Conservation (phyloP, 1,139 yeast species). For the Pichia inconspicua region DNA sequence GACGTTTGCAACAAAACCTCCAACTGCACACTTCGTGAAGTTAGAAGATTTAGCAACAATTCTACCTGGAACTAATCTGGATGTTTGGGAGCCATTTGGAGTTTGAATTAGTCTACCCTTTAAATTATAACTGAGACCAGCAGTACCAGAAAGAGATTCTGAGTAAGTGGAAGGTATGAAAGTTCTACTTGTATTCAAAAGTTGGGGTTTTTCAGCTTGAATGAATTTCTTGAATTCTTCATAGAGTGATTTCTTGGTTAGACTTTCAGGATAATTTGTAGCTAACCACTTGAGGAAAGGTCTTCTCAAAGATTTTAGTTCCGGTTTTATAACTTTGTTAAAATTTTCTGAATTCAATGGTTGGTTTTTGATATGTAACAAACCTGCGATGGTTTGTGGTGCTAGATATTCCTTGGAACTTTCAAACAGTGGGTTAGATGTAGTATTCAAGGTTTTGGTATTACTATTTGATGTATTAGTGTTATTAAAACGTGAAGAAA, state of each 20-base stretch:
- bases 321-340: constrained; percentile 16
- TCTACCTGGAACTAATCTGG: constrained; percentile 65
- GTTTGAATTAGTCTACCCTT: constrained; percentile 66
- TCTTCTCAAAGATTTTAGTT: constrained; percentile 26
- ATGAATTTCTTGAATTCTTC: constrained; percentile 33
- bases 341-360: constrained; percentile 19
- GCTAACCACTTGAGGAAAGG: constrained; percentile 37
- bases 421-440: constrained; percentile 21
- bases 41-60: constrained; percentile 37
- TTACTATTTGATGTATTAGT: background rate
- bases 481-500: constrained; percentile 1
- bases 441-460: constrained; percentile 3
- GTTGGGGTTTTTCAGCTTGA: constrained; percentile 18
- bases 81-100: constrained; percentile 63
- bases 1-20: constrained; percentile 54
- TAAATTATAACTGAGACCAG: constrained; percentile 64
- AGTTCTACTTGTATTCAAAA: constrained; percentile 2
- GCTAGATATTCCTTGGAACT: constrained; percentile 8
- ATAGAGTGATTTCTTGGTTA: constrained; percentile 23
- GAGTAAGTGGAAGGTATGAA: constrained; percentile 18
- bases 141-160: constrained; percentile 45
- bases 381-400: constrained; percentile 18
- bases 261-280: constrained; percentile 32
- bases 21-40: constrained; percentile 53
- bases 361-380: constrained; percentile 21